phyloP scores from a whole-genome alignment of 345 rosid species.

The Zanthoxylum bungeanum region DNA sequence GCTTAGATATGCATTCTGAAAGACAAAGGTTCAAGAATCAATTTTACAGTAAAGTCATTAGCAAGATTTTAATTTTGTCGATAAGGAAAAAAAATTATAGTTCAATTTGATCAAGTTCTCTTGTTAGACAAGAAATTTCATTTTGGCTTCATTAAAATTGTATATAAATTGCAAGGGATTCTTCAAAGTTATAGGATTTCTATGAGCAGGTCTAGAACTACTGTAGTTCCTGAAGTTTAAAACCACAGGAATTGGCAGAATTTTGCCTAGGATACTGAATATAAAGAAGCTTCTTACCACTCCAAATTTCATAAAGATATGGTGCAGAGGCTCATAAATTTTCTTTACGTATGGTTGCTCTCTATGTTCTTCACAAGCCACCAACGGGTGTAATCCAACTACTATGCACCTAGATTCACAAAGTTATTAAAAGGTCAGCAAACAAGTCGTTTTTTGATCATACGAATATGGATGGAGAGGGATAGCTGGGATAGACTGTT shows the following conservation, averaged over 20 bases:
- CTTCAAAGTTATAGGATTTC: background rate
- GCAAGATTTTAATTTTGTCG: background rate
- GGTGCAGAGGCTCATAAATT: slow-evolving; percentile 33
- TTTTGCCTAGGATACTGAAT: background rate
- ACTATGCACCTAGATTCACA: slow-evolving; percentile 55
- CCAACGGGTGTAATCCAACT: slow-evolving; percentile 54
- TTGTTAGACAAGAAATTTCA: background rate
- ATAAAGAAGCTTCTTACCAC: slow-evolving; percentile 51
- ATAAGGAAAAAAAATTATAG: background rate
- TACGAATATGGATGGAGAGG: background rate
- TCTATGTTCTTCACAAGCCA: slow-evolving; percentile 26
- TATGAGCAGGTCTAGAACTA: background rate
- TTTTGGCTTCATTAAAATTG: background rate
- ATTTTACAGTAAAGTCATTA: background rate
- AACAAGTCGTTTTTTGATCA: background rate
- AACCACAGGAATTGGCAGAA: background rate
- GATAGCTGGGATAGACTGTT: background rate
- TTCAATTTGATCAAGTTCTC: background rate
- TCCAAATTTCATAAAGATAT: slow-evolving; percentile 45
- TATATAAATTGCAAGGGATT: background rate
- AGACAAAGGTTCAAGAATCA: slow-evolving; percentile 14
- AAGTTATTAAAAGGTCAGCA: background rate
- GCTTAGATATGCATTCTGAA: slow-evolving; percentile 66
- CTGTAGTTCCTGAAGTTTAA: background rate
- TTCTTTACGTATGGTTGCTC: slow-evolving; percentile 30